Evolutionary conservation across 2,329 filamentous ascomycete species (phyloP).

Genomic region (Setomelanomma holmii): DNA sequence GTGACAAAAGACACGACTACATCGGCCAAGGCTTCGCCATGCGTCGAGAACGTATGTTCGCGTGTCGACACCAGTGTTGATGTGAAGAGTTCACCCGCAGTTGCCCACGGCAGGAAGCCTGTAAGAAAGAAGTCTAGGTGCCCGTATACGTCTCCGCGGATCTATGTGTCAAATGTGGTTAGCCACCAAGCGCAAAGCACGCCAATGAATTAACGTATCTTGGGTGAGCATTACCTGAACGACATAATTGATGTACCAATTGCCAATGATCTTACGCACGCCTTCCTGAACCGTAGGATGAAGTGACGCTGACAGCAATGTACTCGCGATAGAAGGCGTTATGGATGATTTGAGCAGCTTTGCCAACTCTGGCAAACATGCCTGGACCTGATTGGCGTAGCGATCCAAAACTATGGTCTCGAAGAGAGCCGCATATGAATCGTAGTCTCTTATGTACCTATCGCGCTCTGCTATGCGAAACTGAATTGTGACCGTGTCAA

Average conservation of each 20-base stretch:
- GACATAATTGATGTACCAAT: slow-evolving; percentile 52
- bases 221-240: too few species aligned
- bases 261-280: slow-evolving; percentile 55
- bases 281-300: slow-evolving; percentile 53
- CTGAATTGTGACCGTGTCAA: slow-evolving; percentile 33
- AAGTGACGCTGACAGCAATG: slow-evolving; percentile 52
- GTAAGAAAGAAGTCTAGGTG: slow-evolving; percentile 44
- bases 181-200: neutral
- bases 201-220: too few species aligned
- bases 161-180: neutral
- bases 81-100: slow-evolving; percentile 54
- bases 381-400: slow-evolving; percentile 58
- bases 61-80: slow-evolving; percentile 44
- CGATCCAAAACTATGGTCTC: slow-evolving; percentile 58
- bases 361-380: slow-evolving; percentile 53
- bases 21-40: slow-evolving; percentile 49
- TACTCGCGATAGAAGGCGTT: slow-evolving; percentile 51
- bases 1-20: too few species aligned
- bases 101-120: slow-evolving; percentile 57
- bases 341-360: slow-evolving; percentile 47
- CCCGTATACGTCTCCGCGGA: slow-evolving; percentile 6
- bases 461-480: slow-evolving; percentile 21
- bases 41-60: slow-evolving; percentile 42
- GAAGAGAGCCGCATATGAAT: slow-evolving; percentile 54
- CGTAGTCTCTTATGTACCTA: slow-evolving; percentile 45